Conservation (phyloP, 768 basidiomycete species). For the Pulveroboletus sp. region DNA sequence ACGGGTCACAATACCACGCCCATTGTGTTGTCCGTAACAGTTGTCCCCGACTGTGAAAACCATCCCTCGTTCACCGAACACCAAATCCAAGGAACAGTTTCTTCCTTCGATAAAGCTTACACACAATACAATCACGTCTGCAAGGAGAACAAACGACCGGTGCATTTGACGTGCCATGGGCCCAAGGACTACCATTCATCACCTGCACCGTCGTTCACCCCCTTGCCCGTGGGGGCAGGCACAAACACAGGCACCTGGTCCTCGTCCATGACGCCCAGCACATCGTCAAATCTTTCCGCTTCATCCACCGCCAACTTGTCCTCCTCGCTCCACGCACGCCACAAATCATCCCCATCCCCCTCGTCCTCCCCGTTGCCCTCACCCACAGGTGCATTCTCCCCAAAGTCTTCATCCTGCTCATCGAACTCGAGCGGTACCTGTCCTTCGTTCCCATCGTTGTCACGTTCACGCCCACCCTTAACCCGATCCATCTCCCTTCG, state of each 20-base stretch:
- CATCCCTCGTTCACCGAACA: neutral
- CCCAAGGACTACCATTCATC: neutral
- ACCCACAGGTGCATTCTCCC: conserved; percentile 9
- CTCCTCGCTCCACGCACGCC: conserved; percentile 26
- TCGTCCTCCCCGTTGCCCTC: neutral
- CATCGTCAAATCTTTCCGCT: conserved; percentile 31
- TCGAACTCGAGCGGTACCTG: conserved; percentile 51
- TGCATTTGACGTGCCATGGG: neutral
- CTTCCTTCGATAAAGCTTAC: neutral
- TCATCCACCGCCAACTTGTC: conserved; percentile 30
- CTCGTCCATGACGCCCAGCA: conserved; percentile 31
- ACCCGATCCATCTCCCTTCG: conserved; percentile 44
- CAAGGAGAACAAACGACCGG: neutral
- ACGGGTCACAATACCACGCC: too few species aligned
- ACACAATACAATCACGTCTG: neutral
- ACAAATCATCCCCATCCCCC: conserved; percentile 19
- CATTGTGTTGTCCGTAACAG: neutral
- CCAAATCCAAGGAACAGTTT: neutral
- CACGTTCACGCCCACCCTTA: conserved; percentile 1
- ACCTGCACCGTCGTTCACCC: neutral
- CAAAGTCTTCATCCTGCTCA: conserved; percentile 65
- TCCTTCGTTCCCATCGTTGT: neutral
- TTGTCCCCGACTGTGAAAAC: neutral
- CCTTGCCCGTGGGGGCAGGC: neutral
- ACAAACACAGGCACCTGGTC: conserved; percentile 24